Conservation (phyloP, 305 asterid species). For the Rubia balearica region DNA sequence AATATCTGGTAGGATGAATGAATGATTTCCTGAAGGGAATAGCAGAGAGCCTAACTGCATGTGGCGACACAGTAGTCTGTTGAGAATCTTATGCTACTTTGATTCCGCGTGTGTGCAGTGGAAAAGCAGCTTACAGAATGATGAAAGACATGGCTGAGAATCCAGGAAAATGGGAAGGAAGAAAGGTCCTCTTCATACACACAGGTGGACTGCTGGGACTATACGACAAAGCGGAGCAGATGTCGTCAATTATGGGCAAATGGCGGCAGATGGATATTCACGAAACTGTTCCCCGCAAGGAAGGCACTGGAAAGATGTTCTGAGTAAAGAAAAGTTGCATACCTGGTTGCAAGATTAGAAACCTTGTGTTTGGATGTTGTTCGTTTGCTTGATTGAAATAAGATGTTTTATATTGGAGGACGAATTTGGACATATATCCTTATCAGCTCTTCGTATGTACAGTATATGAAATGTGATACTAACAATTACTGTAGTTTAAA, state of each 20-base stretch:
- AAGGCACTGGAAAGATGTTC: conserved; percentile 84
- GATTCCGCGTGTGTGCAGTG: conserved; percentile 36
- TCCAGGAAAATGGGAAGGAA: conserved; percentile 81
- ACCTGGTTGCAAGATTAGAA: background rate
- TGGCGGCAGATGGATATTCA: conserved; percentile 71
- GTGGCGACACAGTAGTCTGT: background rate
- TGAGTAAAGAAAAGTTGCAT: conserved; percentile 14
- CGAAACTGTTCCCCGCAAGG: conserved; percentile 52
- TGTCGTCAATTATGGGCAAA: conserved; percentile 47
- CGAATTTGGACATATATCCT: background rate
- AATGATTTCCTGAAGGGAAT: too few species aligned
- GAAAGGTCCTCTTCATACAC: conserved; percentile 80
- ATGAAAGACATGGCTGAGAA: conserved; percentile 65
- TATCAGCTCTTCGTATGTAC: too few species aligned
- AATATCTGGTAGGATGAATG: too few species aligned
- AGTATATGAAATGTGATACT: too few species aligned
- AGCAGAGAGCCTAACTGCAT: background rate
- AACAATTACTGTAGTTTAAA: too few species aligned
- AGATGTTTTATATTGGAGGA: background rate
- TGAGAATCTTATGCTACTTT: background rate
- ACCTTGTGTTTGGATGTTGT: background rate
- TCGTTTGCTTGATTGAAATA: background rate
- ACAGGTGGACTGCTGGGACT: conserved; percentile 83
- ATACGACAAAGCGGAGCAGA: conserved; percentile 66
- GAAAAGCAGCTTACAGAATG: conserved; percentile 79